Percentiles rank a stretch among this genome's conserved stretches.
These are phyloP conservation scores for Dendrobium officinale DNA, from an alignment of 106 monocot species.

Conservation along the genomic window DNA sequence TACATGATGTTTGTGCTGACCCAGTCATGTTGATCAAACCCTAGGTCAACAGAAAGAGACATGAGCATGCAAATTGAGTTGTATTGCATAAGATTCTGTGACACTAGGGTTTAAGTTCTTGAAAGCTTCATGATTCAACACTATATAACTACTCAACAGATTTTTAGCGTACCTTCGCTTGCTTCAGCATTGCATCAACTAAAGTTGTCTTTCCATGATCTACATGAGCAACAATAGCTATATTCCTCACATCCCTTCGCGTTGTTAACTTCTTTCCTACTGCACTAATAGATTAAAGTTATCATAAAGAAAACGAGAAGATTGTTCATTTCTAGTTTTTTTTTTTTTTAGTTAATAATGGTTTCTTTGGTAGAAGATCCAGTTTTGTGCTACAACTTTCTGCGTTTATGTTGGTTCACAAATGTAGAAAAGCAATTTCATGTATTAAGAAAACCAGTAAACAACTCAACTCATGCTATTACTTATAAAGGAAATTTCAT, in stretches of 20 bases:
- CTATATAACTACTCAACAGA: not conserved
- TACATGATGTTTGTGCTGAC: not conserved
- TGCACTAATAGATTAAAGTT: slow-evolving; percentile 9
- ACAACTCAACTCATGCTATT: not conserved
- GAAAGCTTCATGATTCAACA: not conserved
- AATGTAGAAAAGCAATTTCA: not conserved
- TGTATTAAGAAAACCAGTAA: not conserved
- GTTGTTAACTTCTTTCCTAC: slow-evolving; percentile 55
- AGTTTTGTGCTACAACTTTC: not conserved
- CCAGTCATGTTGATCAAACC: not conserved
- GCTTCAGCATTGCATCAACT: slow-evolving; percentile 91
- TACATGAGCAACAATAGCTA: slow-evolving; percentile 97
- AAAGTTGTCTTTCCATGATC: slow-evolving; percentile 98
- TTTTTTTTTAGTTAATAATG: not conserved
- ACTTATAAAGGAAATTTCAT: not conserved
- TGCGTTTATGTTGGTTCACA: not conserved
- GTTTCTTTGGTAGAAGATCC: not conserved
- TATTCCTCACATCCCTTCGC: slow-evolving; percentile 94
- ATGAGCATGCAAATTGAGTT: not conserved
- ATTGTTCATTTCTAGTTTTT: not conserved
- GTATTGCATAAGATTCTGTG: not conserved
- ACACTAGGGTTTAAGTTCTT: not conserved
- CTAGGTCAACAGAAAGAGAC: not conserved
- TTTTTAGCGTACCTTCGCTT: slow-evolving; percentile 66
- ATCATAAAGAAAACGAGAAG: not conserved